Evolutionary conservation across 306 rosid species (phyloP).

Genomic region (Sicyos edulis): DNA sequence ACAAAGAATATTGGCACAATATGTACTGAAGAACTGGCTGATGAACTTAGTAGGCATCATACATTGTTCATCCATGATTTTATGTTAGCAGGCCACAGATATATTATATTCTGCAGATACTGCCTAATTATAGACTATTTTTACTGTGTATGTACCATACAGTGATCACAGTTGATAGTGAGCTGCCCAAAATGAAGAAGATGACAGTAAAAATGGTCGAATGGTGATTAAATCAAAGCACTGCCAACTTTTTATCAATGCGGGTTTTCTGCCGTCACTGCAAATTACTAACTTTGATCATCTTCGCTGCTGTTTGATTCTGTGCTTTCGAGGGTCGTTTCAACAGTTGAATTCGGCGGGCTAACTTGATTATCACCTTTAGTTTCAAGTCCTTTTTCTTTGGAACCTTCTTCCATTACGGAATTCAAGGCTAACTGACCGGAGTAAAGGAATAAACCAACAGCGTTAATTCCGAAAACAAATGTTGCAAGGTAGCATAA

Average conservation of each 20-base stretch:
- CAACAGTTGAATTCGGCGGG: constrained; percentile 36
- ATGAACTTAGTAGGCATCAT: background rate
- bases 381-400: constrained; percentile 35
- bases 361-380: constrained; percentile 36
- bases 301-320: constrained; percentile 43
- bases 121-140: background rate
- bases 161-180: background rate
- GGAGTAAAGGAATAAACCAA: constrained; percentile 78
- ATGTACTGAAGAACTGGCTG: background rate
- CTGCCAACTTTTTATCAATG: background rate
- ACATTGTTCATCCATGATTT: background rate
- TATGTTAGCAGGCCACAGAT: background rate
- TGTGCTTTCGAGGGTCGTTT: constrained; percentile 30
- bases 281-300: constrained; percentile 41
- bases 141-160: background rate
- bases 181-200: background rate
- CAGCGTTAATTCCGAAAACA: constrained; percentile 69
- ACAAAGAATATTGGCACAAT: background rate
- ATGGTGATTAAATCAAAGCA: background rate
- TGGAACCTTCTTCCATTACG: constrained; percentile 41
- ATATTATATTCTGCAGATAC: background rate
- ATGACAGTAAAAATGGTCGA: background rate
- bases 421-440: constrained; percentile 74
- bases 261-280: constrained; percentile 26
- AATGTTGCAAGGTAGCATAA: constrained; percentile 88